Percentiles rank a stretch among this genome's conserved stretches.
Evolutionary conservation across 1,139 yeast species (phyloP).

Genomic region (Pichia sp.): DNA sequence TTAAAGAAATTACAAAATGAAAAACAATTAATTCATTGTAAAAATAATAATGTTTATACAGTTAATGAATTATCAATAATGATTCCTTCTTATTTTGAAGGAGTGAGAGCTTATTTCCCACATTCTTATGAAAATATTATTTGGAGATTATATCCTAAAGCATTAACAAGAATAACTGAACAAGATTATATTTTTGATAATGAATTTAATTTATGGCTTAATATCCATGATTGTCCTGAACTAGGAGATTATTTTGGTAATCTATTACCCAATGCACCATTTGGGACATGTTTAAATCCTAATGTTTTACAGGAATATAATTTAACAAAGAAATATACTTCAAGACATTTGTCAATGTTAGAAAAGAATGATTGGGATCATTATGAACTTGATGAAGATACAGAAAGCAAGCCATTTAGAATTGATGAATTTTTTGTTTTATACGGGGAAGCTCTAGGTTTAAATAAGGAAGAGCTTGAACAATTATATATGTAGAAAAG

Average conservation of each 20-base stretch:
- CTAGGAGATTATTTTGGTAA: conserved; percentile 18
- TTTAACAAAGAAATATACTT: conserved; percentile 23
- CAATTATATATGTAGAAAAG: conserved; percentile 1
- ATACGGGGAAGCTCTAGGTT: conserved; percentile 19
- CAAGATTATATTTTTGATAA: conserved; percentile 21
- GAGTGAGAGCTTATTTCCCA: conserved; percentile 46
- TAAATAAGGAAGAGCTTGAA: conserved; percentile 9
- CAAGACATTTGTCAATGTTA: conserved; percentile 19
- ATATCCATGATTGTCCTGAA: conserved; percentile 20
- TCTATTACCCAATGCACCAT: neutral
- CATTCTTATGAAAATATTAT: conserved; percentile 32
- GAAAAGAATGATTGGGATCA: conserved; percentile 9
- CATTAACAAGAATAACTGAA: conserved; percentile 21
- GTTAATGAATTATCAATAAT: conserved; percentile 42
- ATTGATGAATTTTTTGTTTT: conserved; percentile 23
- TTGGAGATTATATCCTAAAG: conserved; percentile 38
- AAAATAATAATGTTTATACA: conserved; percentile 45
- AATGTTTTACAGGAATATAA: conserved; percentile 20
- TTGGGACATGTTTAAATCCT: conserved; percentile 16
- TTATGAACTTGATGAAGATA: conserved; percentile 14
- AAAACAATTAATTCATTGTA: conserved; percentile 40
- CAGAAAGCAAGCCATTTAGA: conserved; percentile 24
- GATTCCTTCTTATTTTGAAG: conserved; percentile 45
- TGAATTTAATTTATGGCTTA: conserved; percentile 23
- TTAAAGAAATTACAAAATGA: conserved; percentile 23